phyloP scores from a whole-genome alignment of 371 early-diverging fungal genomes.

The Rhizopus stolonifer region DNA sequence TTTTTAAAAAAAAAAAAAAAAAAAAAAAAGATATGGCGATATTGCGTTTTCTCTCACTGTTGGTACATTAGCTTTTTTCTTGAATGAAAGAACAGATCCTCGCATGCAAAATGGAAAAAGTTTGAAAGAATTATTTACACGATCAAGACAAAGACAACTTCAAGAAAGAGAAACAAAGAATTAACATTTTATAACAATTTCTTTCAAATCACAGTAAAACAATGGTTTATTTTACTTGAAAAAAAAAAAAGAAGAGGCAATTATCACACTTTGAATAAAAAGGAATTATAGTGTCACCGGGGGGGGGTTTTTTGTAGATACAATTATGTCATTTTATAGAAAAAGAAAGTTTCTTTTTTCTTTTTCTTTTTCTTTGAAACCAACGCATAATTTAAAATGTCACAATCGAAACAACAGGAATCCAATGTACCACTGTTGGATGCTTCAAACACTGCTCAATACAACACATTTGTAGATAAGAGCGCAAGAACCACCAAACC shows the following conservation, averaged over 20 bases:
- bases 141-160: constrained; percentile 34
- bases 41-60: constrained; percentile 46
- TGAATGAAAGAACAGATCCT: constrained; percentile 52
- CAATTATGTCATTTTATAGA: background rate
- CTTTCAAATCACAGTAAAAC: too few relatives aligned
- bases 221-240: background rate
- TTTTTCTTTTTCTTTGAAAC: background rate
- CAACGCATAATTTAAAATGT: too few relatives aligned
- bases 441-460: constrained; percentile 6
- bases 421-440: background rate
- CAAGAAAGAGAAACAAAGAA: constrained; percentile 30
- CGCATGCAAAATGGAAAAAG: constrained; percentile 50
- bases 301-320: too few relatives aligned
- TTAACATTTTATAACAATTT: constrained; percentile 3
- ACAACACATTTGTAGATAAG: constrained; percentile 21
- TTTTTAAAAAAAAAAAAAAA: background rate
- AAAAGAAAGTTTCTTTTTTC: background rate
- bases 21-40: constrained; percentile 40
- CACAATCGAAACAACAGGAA: background rate
- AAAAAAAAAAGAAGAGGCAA: background rate
- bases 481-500: constrained; percentile 30
- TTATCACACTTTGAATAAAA: too few relatives aligned
- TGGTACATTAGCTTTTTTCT: constrained; percentile 51
- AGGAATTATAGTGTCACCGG: too few relatives aligned
- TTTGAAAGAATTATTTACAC: constrained; percentile 32